These are phyloP conservation scores for Fraxinus americana DNA, from an alignment of 257 asterid genomes.

Conservation along the genomic window DNA sequence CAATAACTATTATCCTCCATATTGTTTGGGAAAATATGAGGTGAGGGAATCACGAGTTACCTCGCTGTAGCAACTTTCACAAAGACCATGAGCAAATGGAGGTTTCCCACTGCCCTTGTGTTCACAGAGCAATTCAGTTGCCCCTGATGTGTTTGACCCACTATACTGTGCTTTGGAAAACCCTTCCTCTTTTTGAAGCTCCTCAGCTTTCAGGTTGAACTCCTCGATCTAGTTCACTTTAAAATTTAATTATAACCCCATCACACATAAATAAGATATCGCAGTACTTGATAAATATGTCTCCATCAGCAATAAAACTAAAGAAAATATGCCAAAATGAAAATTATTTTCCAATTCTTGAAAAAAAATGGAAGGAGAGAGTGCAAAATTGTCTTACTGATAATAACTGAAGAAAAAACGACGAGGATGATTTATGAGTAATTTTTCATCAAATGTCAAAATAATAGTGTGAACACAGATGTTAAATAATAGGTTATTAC, in stretches of 20 bases:
- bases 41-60: conserved; percentile 36
- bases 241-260: conserved; percentile 8
- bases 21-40: conserved; percentile 10
- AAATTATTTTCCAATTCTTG: too few species aligned
- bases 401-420: too few species aligned
- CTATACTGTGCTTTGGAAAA: conserved; percentile 15
- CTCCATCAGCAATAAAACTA: neutral
- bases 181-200: conserved; percentile 47
- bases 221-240: conserved; percentile 62
- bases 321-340: too few species aligned
- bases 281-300: conserved; percentile 1
- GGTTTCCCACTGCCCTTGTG: conserved; percentile 60
- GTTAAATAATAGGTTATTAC: neutral
- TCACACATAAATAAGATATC: conserved; percentile 1
- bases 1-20: conserved; percentile 20
- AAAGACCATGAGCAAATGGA: conserved; percentile 81
- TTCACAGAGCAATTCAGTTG: conserved; percentile 60
- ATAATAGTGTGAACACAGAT: neutral
- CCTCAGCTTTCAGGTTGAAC: conserved; percentile 64
- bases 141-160: conserved; percentile 46
- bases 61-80: conserved; percentile 60
- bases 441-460: neutral
- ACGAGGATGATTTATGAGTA: neutral
- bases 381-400: too few species aligned
- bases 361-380: too few species aligned